These are phyloP conservation scores for Grosmannia clavigera DNA, from an alignment of 2,329 filamentous ascomycete species.

Conservation along the genomic window DNA sequence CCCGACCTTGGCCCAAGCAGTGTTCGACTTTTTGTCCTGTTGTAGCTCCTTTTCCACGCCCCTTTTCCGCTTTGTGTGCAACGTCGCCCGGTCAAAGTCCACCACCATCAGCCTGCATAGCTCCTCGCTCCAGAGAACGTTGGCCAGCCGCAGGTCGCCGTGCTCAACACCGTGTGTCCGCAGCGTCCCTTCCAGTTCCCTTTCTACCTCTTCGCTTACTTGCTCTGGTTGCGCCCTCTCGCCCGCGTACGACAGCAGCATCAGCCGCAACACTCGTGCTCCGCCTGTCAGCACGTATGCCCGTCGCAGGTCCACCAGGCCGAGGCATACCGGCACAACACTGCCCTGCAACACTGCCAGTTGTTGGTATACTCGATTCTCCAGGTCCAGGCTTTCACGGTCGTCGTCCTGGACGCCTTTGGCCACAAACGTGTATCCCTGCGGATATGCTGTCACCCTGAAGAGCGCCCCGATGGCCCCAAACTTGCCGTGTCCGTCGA, in stretches of 20 bases:
- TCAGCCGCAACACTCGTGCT: neutral
- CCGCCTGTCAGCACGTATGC: neutral
- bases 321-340: conserved; percentile 1
- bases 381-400: neutral
- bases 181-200: too few relatives aligned
- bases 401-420: neutral
- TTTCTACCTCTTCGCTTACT: too few relatives aligned
- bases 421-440: conserved; percentile 3
- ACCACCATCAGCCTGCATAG: neutral
- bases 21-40: too few relatives aligned
- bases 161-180: neutral
- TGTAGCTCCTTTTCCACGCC: neutral
- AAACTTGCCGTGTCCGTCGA: neutral
- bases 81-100: conserved; percentile 1
- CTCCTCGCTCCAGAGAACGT: conserved; percentile 1
- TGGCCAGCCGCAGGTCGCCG: conserved; percentile 1
- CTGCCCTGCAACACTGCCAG: conserved; percentile 1
- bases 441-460: neutral
- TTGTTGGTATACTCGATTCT: neutral
- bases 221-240: neutral
- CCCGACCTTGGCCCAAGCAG: too few relatives aligned
- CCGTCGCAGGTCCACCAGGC: neutral
- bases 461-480: conserved; percentile 1
- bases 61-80: neutral
- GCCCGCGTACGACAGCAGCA: conserved; percentile 6